Conservation (phyloP, 352 stramenopile species). For the Globisporangium orthogonon region DNA sequence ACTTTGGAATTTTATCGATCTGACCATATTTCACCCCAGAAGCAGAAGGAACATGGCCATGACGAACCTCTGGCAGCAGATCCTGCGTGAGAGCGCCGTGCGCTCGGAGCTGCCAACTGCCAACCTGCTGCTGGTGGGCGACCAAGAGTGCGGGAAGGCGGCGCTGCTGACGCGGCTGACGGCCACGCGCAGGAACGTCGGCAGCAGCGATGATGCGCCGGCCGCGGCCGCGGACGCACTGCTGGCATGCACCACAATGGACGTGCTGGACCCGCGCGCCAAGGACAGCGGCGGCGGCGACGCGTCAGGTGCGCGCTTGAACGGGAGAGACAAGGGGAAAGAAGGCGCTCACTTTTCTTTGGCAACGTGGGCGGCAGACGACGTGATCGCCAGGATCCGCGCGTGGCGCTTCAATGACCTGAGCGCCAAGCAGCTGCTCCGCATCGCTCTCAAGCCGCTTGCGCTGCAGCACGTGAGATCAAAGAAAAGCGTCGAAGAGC, state of each 20-base stretch:
- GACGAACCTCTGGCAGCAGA: constrained; percentile 78
- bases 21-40: too few relatives aligned
- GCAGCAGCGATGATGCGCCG: constrained; percentile 23
- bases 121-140: constrained; percentile 66
- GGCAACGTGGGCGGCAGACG: constrained; percentile 23
- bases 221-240: constrained; percentile 27
- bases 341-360: background rate
- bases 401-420: constrained; percentile 77
- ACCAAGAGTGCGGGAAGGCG: constrained; percentile 68
- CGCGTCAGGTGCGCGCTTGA: constrained; percentile 21
- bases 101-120: constrained; percentile 58
- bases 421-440: constrained; percentile 55
- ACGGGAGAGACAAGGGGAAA: background rate
- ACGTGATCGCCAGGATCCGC: constrained; percentile 70
- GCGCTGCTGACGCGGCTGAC: constrained; percentile 51
- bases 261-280: constrained; percentile 58
- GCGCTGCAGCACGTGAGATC: constrained; percentile 34
- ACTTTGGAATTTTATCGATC: too few relatives aligned
- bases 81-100: constrained; percentile 78
- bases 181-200: background rate
- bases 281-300: constrained; percentile 38
- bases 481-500: too few relatives aligned
- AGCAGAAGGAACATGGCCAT: background rate
- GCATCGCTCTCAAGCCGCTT: constrained; percentile 54
- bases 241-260: constrained; percentile 53